These are phyloP conservation scores for Hypsizygus ulmarius DNA, from an alignment of 1,284 basidiomycete species.

Conservation along the genomic window DNA sequence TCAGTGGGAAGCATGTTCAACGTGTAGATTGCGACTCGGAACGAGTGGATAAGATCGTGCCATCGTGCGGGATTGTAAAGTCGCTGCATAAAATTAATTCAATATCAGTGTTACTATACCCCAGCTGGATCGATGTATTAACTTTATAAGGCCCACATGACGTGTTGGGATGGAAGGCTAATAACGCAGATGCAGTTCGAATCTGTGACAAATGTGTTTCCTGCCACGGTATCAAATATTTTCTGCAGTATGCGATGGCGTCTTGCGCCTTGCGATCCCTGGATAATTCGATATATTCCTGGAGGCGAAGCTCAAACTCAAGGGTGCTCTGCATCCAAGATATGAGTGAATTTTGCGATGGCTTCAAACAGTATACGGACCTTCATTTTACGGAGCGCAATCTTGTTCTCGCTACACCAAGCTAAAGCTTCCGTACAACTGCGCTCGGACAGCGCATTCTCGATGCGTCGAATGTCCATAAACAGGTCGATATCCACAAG, in stretches of 20 bases:
- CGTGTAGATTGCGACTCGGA: constrained; percentile 81
- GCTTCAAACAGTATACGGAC: constrained; percentile 38
- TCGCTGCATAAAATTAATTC: constrained; percentile 44
- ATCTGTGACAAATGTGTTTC: constrained; percentile 78
- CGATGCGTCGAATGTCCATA: constrained; percentile 83
- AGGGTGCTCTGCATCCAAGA: constrained; percentile 74
- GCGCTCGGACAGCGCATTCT: constrained; percentile 71
- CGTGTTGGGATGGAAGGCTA: constrained; percentile 71
- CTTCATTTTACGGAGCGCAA: constrained; percentile 87
- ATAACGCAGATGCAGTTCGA: constrained; percentile 71
- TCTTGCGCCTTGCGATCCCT: constrained; percentile 64
- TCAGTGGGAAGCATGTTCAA: constrained; percentile 86
- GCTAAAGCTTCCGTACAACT: constrained; percentile 86
- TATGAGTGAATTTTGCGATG: constrained; percentile 2
- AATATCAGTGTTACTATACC: neutral
- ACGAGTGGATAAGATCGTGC: constrained; percentile 69
- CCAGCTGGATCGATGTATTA: constrained; percentile 11
- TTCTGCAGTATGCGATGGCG: constrained; percentile 85
- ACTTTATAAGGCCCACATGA: constrained; percentile 73
- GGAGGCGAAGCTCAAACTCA: constrained; percentile 93
- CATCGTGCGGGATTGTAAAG: constrained; percentile 82
- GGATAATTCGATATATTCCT: constrained; percentile 94
- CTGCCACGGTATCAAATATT: constrained; percentile 82
- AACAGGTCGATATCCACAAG: constrained; percentile 93
- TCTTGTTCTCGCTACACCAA: constrained; percentile 98